Evolutionary conservation across 345 rosid genomes (phyloP), one percentile per base, ranked within the genome.

Genomic region (Euphorbia lathyris): DNA sequence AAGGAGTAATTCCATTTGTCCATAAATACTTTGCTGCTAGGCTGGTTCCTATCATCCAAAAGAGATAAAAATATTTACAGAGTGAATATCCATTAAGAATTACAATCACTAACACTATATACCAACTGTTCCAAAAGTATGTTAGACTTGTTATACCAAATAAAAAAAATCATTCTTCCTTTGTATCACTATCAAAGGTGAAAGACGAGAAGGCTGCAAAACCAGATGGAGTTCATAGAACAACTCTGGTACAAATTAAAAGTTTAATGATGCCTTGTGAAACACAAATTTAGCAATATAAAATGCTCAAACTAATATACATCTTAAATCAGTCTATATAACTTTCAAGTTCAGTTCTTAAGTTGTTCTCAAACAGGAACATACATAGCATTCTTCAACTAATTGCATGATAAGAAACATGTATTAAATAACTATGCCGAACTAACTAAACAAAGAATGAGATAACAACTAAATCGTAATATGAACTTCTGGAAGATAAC

Each of bases 1-100:
- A 74, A 64, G 86, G 78, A 59, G 82, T 86, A 53, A 91, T 83
- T 69, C 90, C 86, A 80, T 87, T 86, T 42, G 84, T 81, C 77
- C 85, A 71, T 80, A 94, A 63, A 70, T 79, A 80, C 79, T 81
- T 87, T 7, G 97, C 80, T 71, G 93, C 91, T 19, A 79, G 43
- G 82, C 79, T 89, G 70, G 95, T 91, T 66, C 90, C 96, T 94
- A 74, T 53, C 56, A 11, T 32, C 23, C 73, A 72, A 58, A 66
- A 57, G 30, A 69, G 58, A n/a, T n/a, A 48, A 74, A 56, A 68
- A 45, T 29, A 59, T 52, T 69, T 19, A 26, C 32, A 67, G 12
- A 58, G 66, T 45, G 45, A 25, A 27, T 48, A 20, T 53, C 16
- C n/a, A n/a, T n/a, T n/a, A n/a, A n/a, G n/a, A n/a, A n/a, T n/a